Percentiles rank a stretch among this genome's conserved stretches.
Conservation (phyloP, 116 monocot species). For the Iris pallida region DNA sequence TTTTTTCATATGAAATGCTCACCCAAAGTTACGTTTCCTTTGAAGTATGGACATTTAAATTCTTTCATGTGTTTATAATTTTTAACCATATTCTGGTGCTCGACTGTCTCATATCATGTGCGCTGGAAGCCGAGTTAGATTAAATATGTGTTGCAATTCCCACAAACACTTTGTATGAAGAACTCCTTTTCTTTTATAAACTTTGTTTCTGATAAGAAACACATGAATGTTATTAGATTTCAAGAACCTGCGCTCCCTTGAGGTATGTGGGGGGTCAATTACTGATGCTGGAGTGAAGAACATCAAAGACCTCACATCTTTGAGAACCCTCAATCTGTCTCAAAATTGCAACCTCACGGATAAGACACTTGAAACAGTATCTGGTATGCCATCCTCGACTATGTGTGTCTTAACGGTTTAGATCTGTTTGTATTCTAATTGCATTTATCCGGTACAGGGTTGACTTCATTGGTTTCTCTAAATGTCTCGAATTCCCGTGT, state of each 20-base stretch:
- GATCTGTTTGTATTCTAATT: neutral
- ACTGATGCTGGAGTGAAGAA: constrained; percentile 95
- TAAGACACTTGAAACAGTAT: constrained; percentile 75
- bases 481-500: constrained; percentile 77
- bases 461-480: constrained; percentile 80
- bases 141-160: neutral
- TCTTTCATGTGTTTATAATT: too few relatives aligned
- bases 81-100: too few relatives aligned
- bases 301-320: constrained; percentile 69
- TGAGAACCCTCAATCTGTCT: constrained; percentile 82
- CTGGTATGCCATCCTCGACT: constrained; percentile 34
- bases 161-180: neutral
- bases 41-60: too few relatives aligned
- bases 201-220: neutral
- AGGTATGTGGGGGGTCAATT: constrained; percentile 85
- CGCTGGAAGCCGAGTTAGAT: too few relatives aligned
- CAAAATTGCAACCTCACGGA: constrained; percentile 92
- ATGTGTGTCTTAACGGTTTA: neutral
- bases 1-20: too few relatives aligned
- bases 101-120: too few relatives aligned
- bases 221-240: constrained; percentile 44
- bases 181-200: neutral
- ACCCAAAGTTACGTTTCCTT: too few relatives aligned
- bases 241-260: constrained; percentile 79
- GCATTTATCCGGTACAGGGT: constrained; percentile 28